Base-by-base conservation (phyloP, 345 rosid species). In the Brassica nigra region DNA sequence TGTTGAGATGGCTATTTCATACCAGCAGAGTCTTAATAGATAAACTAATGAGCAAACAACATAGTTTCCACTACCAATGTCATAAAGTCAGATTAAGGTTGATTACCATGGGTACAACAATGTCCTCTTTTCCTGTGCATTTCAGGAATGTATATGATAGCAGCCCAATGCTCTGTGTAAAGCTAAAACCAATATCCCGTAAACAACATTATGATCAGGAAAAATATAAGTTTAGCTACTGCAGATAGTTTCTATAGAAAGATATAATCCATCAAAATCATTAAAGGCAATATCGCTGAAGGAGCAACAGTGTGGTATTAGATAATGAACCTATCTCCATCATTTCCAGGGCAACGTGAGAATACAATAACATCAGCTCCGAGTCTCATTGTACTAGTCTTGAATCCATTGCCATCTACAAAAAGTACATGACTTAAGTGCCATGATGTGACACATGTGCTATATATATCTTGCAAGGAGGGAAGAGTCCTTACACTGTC, bases 321-420 rank as follows among this genome's bases (percentile, higher is more conserved):
- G 27, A 8, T 3, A 28, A 68, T 80, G 36, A 77, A 92, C 99
- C 90, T 79, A 68, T 81, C 90, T 76, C 91, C 91, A 86, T 86
- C 83, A 78, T 85, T 81, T 57, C 92, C 97, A 47, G 18, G n/a
- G 78, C 89, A 88, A 18, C 97, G 89, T 27, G 99, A 90, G 83
- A 95, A 95, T 7, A 95, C 99, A 62, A 95, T 90, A 65, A 90
- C 99, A 92, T 95, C 99, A 66, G 97, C 99, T 30, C 99, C 99
- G 14, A 95, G 94, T 80, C 99, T 89, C 99, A 95, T 94, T 37
- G 98, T 95, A 82, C 99, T 95, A 11, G 97, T 92, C 88, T 94
- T 94, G 80, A 94, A 94, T 66, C 98, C 98, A 86, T 94, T 92
- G 15, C 98, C 97, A 89, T 94, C 97, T 94, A 84, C 12, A 31